Conservation (phyloP, 257 asterid genomes). For the Lycium barbarum region DNA sequence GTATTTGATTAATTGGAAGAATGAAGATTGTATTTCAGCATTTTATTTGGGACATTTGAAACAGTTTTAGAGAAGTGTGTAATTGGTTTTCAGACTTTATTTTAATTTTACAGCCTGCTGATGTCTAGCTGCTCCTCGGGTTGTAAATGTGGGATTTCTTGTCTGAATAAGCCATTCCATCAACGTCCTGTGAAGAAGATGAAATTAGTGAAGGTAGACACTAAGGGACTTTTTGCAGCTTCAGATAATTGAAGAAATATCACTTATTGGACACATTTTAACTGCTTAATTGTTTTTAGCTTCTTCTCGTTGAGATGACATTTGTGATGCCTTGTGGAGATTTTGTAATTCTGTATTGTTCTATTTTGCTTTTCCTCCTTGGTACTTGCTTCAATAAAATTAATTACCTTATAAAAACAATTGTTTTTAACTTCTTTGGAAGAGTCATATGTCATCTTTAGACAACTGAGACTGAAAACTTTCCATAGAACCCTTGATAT, state of each 20-base stretch:
- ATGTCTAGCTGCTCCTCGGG: conserved; percentile 90
- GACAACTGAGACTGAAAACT: background rate
- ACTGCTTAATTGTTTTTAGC: conserved; percentile 2
- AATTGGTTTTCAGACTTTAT: conserved; percentile 13
- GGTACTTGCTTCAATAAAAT: conserved; percentile 15
- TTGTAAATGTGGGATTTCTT: conserved; percentile 87
- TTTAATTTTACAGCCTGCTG: conserved; percentile 62
- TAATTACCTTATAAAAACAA: background rate
- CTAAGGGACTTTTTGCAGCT: background rate
- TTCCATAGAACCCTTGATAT: background rate
- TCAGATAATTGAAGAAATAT: conserved; percentile 25
- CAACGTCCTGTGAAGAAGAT: conserved; percentile 89
- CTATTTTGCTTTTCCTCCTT: background rate
- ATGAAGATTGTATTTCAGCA: conserved; percentile 21
- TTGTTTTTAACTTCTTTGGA: conserved; percentile 13
- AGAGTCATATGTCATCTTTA: background rate
- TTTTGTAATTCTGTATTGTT: background rate
- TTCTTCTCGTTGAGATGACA: background rate
- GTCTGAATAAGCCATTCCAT: conserved; percentile 91
- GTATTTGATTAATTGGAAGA: conserved; percentile 19
- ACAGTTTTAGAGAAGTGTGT: background rate
- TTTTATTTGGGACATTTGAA: background rate
- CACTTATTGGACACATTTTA: background rate
- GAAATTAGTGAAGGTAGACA: conserved; percentile 80
- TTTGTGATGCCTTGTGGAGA: conserved; percentile 1